Percentiles rank a stretch among this genome's conserved stretches.
Conservation (phyloP, 1,284 basidiomycete species). For the Tetrapyrgos nigripes region DNA sequence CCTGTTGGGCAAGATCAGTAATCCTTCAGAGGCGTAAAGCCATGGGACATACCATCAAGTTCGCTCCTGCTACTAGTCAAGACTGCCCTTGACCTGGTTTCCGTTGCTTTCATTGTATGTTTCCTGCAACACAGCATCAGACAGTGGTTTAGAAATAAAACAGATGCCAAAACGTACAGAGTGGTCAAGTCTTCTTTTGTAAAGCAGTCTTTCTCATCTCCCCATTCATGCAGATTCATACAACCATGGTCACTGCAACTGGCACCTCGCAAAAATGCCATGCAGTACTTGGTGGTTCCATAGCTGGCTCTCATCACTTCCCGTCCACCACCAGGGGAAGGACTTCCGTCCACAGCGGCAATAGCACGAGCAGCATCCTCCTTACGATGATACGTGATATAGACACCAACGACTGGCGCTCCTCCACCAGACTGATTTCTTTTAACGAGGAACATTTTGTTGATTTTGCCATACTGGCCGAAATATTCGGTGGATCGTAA, state of each 20-base stretch:
- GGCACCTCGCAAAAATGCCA: slow-evolving; percentile 89
- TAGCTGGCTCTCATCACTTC: slow-evolving; percentile 92
- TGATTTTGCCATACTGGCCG: slow-evolving; percentile 98
- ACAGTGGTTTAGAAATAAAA: slow-evolving; percentile 11
- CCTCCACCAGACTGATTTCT: slow-evolving; percentile 79
- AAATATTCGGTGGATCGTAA: slow-evolving; percentile 97
- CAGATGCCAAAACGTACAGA: slow-evolving; percentile 58
- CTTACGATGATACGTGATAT: slow-evolving; percentile 94
- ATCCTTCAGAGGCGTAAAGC: background rate
- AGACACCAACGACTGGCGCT: slow-evolving; percentile 87
- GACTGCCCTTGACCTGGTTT: slow-evolving; percentile 60
- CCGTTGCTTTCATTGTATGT: slow-evolving; percentile 87
- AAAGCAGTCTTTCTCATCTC: slow-evolving; percentile 97
- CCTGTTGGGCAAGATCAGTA: slow-evolving; percentile 43
- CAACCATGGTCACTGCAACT: slow-evolving; percentile 90
- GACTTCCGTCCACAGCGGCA: slow-evolving; percentile 89
- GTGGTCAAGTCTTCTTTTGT: slow-evolving; percentile 93
- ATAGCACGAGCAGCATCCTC: slow-evolving; percentile 97
- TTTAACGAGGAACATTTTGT: slow-evolving; percentile 94
- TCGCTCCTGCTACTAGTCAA: slow-evolving; percentile 58
- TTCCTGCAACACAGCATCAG: slow-evolving; percentile 57
- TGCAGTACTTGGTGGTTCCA: slow-evolving; percentile 98
- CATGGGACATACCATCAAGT: slow-evolving; percentile 59
- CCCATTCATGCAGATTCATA: slow-evolving; percentile 97
- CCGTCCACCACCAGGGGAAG: slow-evolving; percentile 81